phyloP scores from a whole-genome alignment of 2,329 filamentous ascomycete species.

The Neonectria magnoliae region DNA sequence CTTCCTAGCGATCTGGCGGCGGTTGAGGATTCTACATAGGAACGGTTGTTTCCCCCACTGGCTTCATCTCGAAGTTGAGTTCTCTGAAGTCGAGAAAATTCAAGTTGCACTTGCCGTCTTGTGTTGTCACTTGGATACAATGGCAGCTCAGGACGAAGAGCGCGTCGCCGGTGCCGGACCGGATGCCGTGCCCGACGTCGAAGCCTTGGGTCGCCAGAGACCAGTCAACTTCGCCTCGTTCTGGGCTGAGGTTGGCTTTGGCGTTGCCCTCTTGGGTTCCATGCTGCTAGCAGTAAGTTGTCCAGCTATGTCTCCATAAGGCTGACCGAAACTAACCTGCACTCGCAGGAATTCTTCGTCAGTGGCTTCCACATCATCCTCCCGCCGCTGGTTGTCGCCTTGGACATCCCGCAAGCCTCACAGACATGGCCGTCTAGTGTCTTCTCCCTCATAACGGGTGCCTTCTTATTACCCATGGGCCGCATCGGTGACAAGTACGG shows the following conservation, averaged over 20 bases:
- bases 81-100: not conserved
- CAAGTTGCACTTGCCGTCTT: not conserved
- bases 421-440: conserved; percentile 73
- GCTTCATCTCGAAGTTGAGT: not conserved
- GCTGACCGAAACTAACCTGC: not conserved
- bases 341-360: conserved; percentile 42
- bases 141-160: conserved; percentile 32
- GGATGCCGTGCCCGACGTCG: conserved; percentile 32
- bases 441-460: conserved; percentile 66
- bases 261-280: conserved; percentile 37
- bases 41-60: not conserved
- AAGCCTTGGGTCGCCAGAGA: conserved; percentile 41
- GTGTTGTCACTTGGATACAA: conserved; percentile 1
- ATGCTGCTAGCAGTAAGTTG: conserved; percentile 40
- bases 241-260: conserved; percentile 39
- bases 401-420: conserved; percentile 70
- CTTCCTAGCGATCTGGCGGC: not conserved
- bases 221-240: conserved; percentile 36
- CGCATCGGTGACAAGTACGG: conserved; percentile 71
- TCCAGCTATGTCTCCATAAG: not conserved
- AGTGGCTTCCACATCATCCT: conserved; percentile 59
- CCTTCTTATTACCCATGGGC: conserved; percentile 71
- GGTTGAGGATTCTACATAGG: not conserved
- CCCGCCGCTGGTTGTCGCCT: conserved; percentile 68
- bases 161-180: conserved; percentile 13